Evolutionary conservation across 306 rosid genomes (phyloP).

Genomic region (Cicer judaicum): DNA sequence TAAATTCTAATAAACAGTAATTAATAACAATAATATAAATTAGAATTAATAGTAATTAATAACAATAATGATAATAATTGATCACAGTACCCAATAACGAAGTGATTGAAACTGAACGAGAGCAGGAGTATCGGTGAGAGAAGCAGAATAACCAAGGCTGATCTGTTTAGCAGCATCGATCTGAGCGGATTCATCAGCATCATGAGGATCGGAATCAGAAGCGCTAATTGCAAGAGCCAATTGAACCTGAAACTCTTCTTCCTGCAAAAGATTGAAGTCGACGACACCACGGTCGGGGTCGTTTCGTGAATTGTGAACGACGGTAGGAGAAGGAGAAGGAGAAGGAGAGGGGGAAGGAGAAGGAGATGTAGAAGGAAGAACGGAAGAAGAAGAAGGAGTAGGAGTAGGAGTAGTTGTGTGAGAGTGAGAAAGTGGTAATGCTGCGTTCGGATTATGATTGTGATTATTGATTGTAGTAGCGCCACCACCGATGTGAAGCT

Average conservation of each 20-base stretch:
- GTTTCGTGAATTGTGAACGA: conserved; percentile 14
- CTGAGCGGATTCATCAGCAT: conserved; percentile 89
- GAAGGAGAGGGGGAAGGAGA: conserved; percentile 47
- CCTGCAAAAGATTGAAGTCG: conserved; percentile 81
- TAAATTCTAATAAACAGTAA: background rate
- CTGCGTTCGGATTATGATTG: conserved; percentile 59
- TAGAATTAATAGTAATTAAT: background rate
- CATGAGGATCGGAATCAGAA: conserved; percentile 78
- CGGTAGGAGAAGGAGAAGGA: conserved; percentile 42
- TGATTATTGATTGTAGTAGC: conserved; percentile 47
- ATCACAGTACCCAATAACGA: conserved; percentile 72
- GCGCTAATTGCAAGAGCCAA: conserved; percentile 97
- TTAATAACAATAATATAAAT: background rate
- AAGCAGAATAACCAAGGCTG: conserved; percentile 81
- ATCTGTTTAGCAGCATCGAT: conserved; percentile 99
- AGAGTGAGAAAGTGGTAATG: conserved; percentile 34
- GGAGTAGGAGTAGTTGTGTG: conserved; percentile 57
- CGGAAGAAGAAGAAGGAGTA: conserved; percentile 49
- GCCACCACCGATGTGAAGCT: conserved; percentile 97
- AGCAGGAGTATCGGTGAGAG: conserved; percentile 55
- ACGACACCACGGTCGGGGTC: conserved; percentile 30
- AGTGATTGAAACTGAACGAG: conserved; percentile 75
- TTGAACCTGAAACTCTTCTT: conserved; percentile 98
- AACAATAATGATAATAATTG: background rate
- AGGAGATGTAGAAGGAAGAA: conserved; percentile 50